Base-by-base conservation (phyloP, 495 filamentous ascomycete genomes). In the Penicillium manginii region DNA sequence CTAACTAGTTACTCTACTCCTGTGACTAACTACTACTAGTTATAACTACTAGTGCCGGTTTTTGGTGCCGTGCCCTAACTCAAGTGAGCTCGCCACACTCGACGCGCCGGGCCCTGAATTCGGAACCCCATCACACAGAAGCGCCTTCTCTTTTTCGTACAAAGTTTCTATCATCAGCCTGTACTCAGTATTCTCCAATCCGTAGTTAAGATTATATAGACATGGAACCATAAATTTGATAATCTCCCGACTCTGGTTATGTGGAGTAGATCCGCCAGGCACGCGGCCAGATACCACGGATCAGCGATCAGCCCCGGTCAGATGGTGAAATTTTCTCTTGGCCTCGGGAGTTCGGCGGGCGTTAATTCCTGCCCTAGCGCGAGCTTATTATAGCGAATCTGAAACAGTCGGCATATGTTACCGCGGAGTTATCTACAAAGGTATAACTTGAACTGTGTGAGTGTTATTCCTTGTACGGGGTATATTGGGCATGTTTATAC, bases 351-450 rank as follows among this genome's bases (percentile, higher is more conserved):
- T 47, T 47, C 22, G 45, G 22, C 18, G 19, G 45, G 45, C 45
- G 18, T 47, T 47, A 22, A 26, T 26, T 47, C 22, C 11, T n/a
- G 10, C 21, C 21, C 10, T 47, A 47, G 22, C 21, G 19, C 15
- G 45, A 47, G 45, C 45, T 47, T 47, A 47, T 23, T 47, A 47
- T 47, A 47, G 22, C 3, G 22, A 47, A 47, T 47, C 45, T 47
- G 45, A 47, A 47, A 47, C 45, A 47, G 21, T 47, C 2, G 45
- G 19, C 45, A 14, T 23, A 1, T 23, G 22, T 26, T 29, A 26
- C 45, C 40, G n/a, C n/a, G n/a, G n/a, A n/a, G n/a, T n/a, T n/a
- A 29, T 8, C 26, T 29, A 7, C 23, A 26, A 26, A 26, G 23
- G n/a, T n/a, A n/a, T n/a, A n/a, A n/a, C n/a, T n/a, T n/a, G n/a